phyloP scores from a whole-genome alignment of 2,329 filamentous ascomycete genomes.

The Juglanconis juglandina region DNA sequence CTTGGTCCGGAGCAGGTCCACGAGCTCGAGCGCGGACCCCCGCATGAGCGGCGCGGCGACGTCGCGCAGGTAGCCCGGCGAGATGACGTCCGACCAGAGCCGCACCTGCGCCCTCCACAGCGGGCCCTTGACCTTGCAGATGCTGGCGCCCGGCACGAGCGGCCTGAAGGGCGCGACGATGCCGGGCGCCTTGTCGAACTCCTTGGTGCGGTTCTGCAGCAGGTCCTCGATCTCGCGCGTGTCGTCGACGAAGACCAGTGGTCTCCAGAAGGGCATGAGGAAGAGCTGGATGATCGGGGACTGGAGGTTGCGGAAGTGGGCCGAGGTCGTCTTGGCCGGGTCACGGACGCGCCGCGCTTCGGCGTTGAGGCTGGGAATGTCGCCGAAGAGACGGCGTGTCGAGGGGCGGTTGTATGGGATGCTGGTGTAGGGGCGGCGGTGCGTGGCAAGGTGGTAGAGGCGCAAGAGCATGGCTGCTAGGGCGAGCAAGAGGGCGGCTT shows the following conservation, averaged over 20 bases:
- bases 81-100: slow-evolving; percentile 16
- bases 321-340: slow-evolving; percentile 2
- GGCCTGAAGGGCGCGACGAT: slow-evolving; percentile 10
- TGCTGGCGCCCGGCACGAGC: slow-evolving; percentile 10
- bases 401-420: slow-evolving; percentile 15
- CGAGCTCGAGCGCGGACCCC: slow-evolving; percentile 20
- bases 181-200: slow-evolving; percentile 15
- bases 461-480: background rate
- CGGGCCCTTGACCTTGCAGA: slow-evolving; percentile 13
- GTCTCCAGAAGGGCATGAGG: slow-evolving; percentile 17
- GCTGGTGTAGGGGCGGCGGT: slow-evolving; percentile 9
- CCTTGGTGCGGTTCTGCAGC: slow-evolving; percentile 21
- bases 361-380: slow-evolving; percentile 11
- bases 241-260: slow-evolving; percentile 22
- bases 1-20: slow-evolving; percentile 20
- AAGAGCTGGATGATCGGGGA: slow-evolving; percentile 6
- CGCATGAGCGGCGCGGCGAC: slow-evolving; percentile 13
- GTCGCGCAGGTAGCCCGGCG: slow-evolving; percentile 8
- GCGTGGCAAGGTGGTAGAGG: slow-evolving; percentile 10
- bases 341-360: slow-evolving; percentile 1
- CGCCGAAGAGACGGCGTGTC: slow-evolving; percentile 16
- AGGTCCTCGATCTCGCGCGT: slow-evolving; percentile 22
- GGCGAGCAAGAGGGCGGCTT: slow-evolving; percentile 4
- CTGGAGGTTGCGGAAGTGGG: slow-evolving; percentile 5
- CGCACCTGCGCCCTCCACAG: slow-evolving; percentile 10